Evolutionary conservation across 768 basidiomycete genomes (phyloP).

Genomic region (Boletellus sp.): DNA sequence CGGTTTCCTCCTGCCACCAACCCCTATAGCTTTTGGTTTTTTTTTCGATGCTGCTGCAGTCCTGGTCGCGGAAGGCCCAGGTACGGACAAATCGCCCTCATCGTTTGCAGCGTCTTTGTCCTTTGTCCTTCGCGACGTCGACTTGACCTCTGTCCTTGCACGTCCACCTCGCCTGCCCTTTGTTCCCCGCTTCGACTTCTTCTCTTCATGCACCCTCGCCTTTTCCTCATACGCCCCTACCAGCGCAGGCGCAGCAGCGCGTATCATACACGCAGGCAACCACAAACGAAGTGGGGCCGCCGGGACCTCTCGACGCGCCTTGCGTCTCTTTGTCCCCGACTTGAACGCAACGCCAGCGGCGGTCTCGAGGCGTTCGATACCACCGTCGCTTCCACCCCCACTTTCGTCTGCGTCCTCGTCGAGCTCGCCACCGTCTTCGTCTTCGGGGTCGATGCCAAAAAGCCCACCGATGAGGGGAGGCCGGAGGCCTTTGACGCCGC

Average conservation of each 20-base stretch:
- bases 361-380: conserved; percentile 24
- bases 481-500: conserved; percentile 63
- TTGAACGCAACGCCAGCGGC: conserved; percentile 20
- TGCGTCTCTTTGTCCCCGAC: conserved; percentile 20
- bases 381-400: conserved; percentile 44
- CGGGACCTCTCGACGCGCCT: conserved; percentile 35
- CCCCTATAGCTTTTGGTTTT: conserved; percentile 4
- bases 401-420: conserved; percentile 38
- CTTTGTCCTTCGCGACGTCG: conserved; percentile 1
- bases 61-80: conserved; percentile 5
- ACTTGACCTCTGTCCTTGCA: background rate
- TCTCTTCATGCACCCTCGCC: conserved; percentile 42
- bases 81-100: background rate
- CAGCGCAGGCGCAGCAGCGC: conserved; percentile 60
- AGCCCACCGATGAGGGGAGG: conserved; percentile 37
- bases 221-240: conserved; percentile 64
- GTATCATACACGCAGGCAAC: conserved; percentile 80
- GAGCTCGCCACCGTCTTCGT: conserved; percentile 35
- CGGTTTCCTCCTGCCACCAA: conserved; percentile 11
- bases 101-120: background rate
- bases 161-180: conserved; percentile 14
- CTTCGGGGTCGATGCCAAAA: conserved; percentile 42
- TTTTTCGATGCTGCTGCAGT: conserved; percentile 2
- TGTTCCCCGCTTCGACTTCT: conserved; percentile 33
- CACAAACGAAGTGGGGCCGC: conserved; percentile 63